Percentiles rank a stretch among this genome's conserved stretches.
These are phyloP conservation scores for Polytrichum commune DNA, from an alignment of 225 moss, liverwort and hornwort species.

Conservation along the genomic window DNA sequence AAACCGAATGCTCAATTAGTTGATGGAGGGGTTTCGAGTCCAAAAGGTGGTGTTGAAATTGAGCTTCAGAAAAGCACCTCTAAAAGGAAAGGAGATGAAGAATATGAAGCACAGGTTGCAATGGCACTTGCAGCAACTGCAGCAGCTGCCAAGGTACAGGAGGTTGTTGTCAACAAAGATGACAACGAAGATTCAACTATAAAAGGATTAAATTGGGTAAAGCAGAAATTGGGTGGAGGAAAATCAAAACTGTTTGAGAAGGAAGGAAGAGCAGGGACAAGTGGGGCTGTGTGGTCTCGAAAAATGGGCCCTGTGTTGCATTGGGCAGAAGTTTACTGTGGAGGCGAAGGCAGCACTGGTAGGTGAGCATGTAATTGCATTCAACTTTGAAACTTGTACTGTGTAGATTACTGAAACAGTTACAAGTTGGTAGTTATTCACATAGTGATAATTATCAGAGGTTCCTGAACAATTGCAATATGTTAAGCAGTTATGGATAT, in stretches of 20 bases:
- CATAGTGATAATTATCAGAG: too few species aligned
- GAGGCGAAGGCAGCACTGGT: conserved; percentile 50
- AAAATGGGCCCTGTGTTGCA: conserved; percentile 79
- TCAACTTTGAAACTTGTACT: too few species aligned
- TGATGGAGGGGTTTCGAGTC: conserved; percentile 11
- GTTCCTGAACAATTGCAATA: too few species aligned
- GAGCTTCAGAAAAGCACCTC: conserved; percentile 13
- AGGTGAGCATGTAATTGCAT: conserved; percentile 30
- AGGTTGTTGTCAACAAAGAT: conserved; percentile 9
- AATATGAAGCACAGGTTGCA: conserved; percentile 82
- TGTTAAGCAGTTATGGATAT: too few species aligned
- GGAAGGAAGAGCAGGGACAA: conserved; percentile 33
- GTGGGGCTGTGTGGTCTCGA: conserved; percentile 67
- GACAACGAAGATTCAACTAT: conserved; percentile 13
- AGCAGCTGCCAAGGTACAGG: conserved; percentile 37
- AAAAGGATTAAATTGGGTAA: conserved; percentile 17
- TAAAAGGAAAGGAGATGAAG: conserved; percentile 70
- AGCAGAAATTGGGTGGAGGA: conserved; percentile 23
- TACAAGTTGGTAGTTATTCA: too few species aligned
- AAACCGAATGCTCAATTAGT: conserved; percentile 14
- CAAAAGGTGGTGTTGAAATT: not conserved
- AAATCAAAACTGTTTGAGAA: conserved; percentile 27
- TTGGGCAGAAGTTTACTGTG: conserved; percentile 89
- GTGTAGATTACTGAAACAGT: too few species aligned
- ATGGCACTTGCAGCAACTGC: conserved; percentile 90